These are phyloP conservation scores for Conticribra weissflogii DNA, from an alignment of 108 stramenopile genomes.

Conservation along the genomic window DNA sequence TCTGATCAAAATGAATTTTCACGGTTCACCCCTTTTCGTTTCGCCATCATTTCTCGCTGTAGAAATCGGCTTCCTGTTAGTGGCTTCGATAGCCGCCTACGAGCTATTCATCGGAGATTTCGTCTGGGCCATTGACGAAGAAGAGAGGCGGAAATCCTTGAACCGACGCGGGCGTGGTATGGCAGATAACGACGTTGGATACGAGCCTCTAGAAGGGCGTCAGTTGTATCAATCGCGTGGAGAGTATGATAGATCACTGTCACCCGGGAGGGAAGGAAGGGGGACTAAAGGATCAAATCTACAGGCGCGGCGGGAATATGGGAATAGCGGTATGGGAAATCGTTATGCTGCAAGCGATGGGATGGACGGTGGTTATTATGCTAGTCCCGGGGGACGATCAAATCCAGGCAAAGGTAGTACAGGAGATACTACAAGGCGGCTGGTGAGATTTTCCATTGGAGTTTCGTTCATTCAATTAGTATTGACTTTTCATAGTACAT, in stretches of 20 bases:
- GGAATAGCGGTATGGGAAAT: background rate
- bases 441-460: constrained; percentile 31
- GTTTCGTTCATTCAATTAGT: no score
- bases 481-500: background rate
- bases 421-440: constrained; percentile 45
- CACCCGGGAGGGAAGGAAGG: constrained; percentile 25
- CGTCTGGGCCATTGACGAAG: constrained; percentile 27
- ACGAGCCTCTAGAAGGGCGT: constrained; percentile 12
- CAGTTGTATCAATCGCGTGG: constrained; percentile 12
- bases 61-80: constrained; percentile 36
- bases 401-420: constrained; percentile 41
- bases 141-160: constrained; percentile 20
- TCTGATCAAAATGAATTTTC: background rate
- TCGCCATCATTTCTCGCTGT: constrained; percentile 37
- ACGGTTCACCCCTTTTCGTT: constrained; percentile 30
- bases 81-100: constrained; percentile 24
- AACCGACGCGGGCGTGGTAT: constrained; percentile 23
- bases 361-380: constrained; percentile 27
- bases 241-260: constrained; percentile 27
- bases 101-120: constrained; percentile 47
- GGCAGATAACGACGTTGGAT: background rate
- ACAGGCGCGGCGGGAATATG: constrained; percentile 21
- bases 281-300: constrained; percentile 1
- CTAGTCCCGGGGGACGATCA: constrained; percentile 21
- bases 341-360: constrained; percentile 1